Evolutionary conservation across 352 stramenopile genomes (phyloP), one percentile per base, ranked within the genome.

Genomic region (Pythium biforme): DNA sequence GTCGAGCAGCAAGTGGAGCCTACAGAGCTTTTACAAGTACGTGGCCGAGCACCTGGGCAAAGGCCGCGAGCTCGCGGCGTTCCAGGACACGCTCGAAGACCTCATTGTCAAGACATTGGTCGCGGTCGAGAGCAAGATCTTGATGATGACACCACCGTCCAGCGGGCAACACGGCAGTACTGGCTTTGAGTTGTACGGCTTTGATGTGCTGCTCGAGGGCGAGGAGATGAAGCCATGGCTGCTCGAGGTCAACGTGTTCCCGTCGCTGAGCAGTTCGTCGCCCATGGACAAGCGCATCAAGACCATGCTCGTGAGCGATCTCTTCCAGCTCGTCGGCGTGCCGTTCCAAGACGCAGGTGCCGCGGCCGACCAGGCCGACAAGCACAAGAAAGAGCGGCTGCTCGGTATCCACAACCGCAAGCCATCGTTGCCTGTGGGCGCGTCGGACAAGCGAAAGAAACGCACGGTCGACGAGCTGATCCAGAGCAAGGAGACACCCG

Each of bases 171-270:
- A 55, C 47, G 62, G 59, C 9, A 66, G 62, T 50, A 77, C 77
- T 19, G 89, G 82, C 31, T 97, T 95, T 63, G 89, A 97, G 52
- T 67, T 97, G 9, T 97, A 95, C 48, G 88, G 90, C 0, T 97
- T 96, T 66, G 89, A 97, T 53, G 73, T 97, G 2, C 63, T 97
- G 1, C 63, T 97, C 12, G 86, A 97, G 59, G 73, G 77, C 5
- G 73, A 81, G 5, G 62, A 73, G 6, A 77, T 97, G 62, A 77
- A 77, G 43, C 88, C 90, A 7, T 93, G 86, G 75, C 62, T 97
- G n/a, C 72, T 97, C 7, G 90, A 97, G 58, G 89, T 97, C 23
- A 97, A 97, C 56, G 80, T 97, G 14, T 94, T 91, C 22, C 91
- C 91, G 31, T 94, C 85, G 6, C 77, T 97, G 10, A 96, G 79